Percentiles rank a stretch among this genome's conserved stretches.
Conservation (phyloP, 2,329 filamentous ascomycete species). For the Nemania sp. region DNA sequence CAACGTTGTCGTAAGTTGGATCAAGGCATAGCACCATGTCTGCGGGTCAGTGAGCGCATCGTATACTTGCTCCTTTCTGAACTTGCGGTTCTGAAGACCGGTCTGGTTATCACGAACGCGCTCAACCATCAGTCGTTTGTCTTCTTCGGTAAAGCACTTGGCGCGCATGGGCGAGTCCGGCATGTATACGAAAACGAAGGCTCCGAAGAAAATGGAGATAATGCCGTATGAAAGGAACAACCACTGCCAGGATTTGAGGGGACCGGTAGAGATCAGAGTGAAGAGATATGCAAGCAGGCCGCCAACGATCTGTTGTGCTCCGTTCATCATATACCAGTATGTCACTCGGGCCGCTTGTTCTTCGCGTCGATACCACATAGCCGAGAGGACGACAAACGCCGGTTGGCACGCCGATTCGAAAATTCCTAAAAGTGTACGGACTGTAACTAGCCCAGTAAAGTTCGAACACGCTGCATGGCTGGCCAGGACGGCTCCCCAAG, state of each 20-base stretch:
- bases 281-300: conserved; percentile 70
- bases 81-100: conserved; percentile 59
- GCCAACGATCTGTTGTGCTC: conserved; percentile 71
- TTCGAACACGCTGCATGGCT: conserved; percentile 63
- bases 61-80: conserved; percentile 50
- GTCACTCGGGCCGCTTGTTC: conserved; percentile 69
- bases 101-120: conserved; percentile 64
- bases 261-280: conserved; percentile 54
- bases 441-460: conserved; percentile 61
- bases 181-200: conserved; percentile 65
- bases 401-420: conserved; percentile 74
- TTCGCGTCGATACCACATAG: conserved; percentile 72
- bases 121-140: conserved; percentile 66
- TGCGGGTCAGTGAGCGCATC: conserved; percentile 67
- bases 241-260: conserved; percentile 67
- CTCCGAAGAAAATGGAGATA: conserved; percentile 65
- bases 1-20: conserved; percentile 72
- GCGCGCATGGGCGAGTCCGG: conserved; percentile 73
- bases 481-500: conserved; percentile 65
- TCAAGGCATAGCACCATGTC: conserved; percentile 64
- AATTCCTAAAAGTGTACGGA: conserved; percentile 69
- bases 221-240: conserved; percentile 69
- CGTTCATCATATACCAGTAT: conserved; percentile 81
- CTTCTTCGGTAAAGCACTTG: conserved; percentile 67
- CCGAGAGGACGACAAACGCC: conserved; percentile 66